Conservation (phyloP, 257 asterid genomes). For the Lavandula angustifolia region DNA sequence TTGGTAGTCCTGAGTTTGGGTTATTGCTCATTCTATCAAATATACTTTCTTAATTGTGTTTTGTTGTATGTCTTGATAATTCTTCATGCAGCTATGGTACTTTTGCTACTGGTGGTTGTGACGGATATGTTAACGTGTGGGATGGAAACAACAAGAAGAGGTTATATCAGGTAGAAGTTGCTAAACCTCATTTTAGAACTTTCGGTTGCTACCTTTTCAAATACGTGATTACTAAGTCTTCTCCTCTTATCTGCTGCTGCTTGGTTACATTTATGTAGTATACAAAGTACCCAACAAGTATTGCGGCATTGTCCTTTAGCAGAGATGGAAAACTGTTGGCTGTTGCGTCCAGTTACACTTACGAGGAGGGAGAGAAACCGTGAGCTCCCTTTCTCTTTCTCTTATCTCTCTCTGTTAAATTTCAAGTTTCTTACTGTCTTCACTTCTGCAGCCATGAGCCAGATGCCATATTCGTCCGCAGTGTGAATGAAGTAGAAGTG, state of each 20-base stretch:
- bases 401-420: not conserved
- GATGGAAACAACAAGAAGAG: conserved; percentile 98
- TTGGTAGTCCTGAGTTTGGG: too few species aligned
- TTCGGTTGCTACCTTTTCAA: not conserved
- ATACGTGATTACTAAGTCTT: conserved; percentile 16
- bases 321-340: conserved; percentile 87
- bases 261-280: conserved; percentile 49
- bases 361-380: conserved; percentile 88
- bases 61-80: conserved; percentile 1
- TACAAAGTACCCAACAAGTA: conserved; percentile 77
- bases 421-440: not conserved
- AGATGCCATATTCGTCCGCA: conserved; percentile 76
- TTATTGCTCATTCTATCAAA: too few species aligned
- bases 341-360: conserved; percentile 91
- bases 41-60: too few species aligned
- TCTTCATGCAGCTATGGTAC: conserved; percentile 65
- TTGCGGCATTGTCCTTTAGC: conserved; percentile 88
- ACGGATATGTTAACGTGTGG: conserved; percentile 95
- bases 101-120: conserved; percentile 93
- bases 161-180: conserved; percentile 70
- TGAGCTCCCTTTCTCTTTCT: conserved; percentile 38
- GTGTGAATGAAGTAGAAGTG: conserved; percentile 90
- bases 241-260: conserved; percentile 16
- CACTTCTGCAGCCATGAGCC: conserved; percentile 76
- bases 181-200: conserved; percentile 1